Base-by-base conservation (phyloP, 768 basidiomycete genomes). In the Russula ochroleuca region DNA sequence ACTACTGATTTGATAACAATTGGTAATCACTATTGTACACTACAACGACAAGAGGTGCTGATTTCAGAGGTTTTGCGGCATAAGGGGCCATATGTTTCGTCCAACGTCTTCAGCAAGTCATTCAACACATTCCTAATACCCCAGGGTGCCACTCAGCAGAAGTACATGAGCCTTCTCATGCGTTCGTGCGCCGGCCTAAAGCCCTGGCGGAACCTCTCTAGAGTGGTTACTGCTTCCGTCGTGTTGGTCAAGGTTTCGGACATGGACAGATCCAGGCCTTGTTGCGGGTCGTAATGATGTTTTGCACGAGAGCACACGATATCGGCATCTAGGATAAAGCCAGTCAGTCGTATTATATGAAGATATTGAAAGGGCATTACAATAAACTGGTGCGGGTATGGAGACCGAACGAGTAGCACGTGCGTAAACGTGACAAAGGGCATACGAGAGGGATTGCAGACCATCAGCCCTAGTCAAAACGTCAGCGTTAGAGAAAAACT, bases 311-410 rank as follows among this genome's bases (percentile, higher is more conserved):
- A 79, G 70, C 90, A 92, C 21, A 85, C 79, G 25, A 86, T 88
- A 70, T 91, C 87, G 9, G 88, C 89, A 70, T 91, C 89, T 90
- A 65, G 28, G 35, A 19, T 61, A 37, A 19, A n/a, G 28, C 10
- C 17, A 21, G 41, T 51, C 25, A 57, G 49, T 43, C 17, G 9
- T 58, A 23, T 23, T 19, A 33, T 31, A 38, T 53, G 13, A 31
- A 57, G 25, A 49, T 21, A 51, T 25, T n/a, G 38, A 52, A 41
- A 17, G 17, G 19, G 17, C 73, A 85, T 69, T 69, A 90, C 89
- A 91, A 68, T 91, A 91, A 0, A 91, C 88, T 0, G 90, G 90
- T 0, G 89, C 90, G 0, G 90, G 90, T 55, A 91, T 90, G 0
- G 90, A 91, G 1, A 91, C 90, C 0, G 88, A 88, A 25, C 90